A percentile compares a stretch with the other conserved stretches of the same genome.
Evolutionary conservation across 2,329 filamentous ascomycete genomes (phyloP).

Genomic region (Talaromyces verruculosus): DNA sequence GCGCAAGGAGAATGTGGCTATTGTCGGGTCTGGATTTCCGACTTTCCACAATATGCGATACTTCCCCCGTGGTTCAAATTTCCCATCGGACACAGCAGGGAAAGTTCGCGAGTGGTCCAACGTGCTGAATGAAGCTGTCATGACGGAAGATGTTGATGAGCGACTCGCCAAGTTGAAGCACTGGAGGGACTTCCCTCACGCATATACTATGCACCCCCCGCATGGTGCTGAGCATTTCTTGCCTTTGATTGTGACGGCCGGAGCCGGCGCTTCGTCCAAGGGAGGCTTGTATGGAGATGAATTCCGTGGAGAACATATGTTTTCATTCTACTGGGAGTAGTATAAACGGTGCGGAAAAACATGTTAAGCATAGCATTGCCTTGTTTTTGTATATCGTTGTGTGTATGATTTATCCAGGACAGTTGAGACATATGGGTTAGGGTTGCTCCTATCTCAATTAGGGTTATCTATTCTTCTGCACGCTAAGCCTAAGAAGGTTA

Average conservation of each 20-base stretch:
- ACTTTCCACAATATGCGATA: slow-evolving; percentile 21
- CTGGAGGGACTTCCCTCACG: slow-evolving; percentile 21
- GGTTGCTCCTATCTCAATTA: neutral
- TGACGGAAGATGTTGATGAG: slow-evolving; percentile 13
- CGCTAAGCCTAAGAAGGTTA: neutral
- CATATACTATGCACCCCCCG: slow-evolving; percentile 18
- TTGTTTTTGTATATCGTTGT: neutral
- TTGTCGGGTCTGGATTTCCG: slow-evolving; percentile 19
- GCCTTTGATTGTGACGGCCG: slow-evolving; percentile 21
- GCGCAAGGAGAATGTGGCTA: slow-evolving; percentile 21
- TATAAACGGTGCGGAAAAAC: too few species aligned
- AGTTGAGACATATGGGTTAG: neutral
- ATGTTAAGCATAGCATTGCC: neutral
- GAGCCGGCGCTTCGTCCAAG: slow-evolving; percentile 15
- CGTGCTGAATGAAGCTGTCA: slow-evolving; percentile 16
- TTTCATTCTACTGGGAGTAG: slow-evolving; percentile 21
- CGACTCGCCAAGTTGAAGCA: slow-evolving; percentile 19
- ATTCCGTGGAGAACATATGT: slow-evolving; percentile 12
- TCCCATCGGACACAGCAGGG: neutral
- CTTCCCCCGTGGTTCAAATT: slow-evolving; percentile 4
- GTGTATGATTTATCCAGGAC: neutral
- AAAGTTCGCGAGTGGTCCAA: slow-evolving; percentile 19
- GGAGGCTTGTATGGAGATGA: slow-evolving; percentile 19
- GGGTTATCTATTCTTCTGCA: neutral
- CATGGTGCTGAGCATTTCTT: slow-evolving; percentile 21